Conservation (phyloP, 805 yeast species). For the Lachancea fermentati region DNA sequence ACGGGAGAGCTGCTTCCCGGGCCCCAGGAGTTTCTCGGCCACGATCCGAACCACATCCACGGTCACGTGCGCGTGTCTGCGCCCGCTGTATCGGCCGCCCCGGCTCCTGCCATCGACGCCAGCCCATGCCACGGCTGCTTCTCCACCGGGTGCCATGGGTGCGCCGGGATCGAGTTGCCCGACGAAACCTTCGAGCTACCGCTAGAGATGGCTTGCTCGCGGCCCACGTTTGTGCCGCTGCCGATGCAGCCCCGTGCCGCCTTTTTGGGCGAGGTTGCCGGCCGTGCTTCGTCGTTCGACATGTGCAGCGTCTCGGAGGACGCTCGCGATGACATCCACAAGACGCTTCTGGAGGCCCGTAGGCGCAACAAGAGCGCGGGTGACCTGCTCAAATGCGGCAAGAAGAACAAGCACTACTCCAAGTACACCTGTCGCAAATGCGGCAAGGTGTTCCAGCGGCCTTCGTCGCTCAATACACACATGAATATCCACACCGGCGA, state of each 20-base stretch:
- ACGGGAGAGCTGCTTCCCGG: slow-evolving; percentile 1
- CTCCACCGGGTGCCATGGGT: background rate
- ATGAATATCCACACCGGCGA: slow-evolving; percentile 82
- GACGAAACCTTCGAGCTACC: background rate
- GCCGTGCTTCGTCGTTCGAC: background rate
- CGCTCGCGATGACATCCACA: background rate
- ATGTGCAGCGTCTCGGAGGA: background rate
- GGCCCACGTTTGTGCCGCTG: background rate
- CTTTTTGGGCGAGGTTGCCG: background rate
- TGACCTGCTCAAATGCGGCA: slow-evolving; percentile 1
- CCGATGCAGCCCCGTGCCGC: background rate
- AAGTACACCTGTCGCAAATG: slow-evolving; percentile 59
- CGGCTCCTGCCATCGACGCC: no score
- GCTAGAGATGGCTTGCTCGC: background rate
- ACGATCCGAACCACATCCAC: no score
- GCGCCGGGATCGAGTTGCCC: background rate
- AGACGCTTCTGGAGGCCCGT: background rate
- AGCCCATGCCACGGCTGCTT: background rate
- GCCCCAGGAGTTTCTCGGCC: background rate
- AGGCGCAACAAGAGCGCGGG: background rate
- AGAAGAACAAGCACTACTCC: background rate
- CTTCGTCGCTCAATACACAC: slow-evolving; percentile 82
- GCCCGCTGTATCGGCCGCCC: background rate
- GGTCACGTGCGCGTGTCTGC: no score
- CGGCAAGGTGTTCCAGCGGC: slow-evolving; percentile 74